These are phyloP conservation scores for Tremella mesenterica DNA, from an alignment of 768 basidiomycete species.

Conservation along the genomic window DNA sequence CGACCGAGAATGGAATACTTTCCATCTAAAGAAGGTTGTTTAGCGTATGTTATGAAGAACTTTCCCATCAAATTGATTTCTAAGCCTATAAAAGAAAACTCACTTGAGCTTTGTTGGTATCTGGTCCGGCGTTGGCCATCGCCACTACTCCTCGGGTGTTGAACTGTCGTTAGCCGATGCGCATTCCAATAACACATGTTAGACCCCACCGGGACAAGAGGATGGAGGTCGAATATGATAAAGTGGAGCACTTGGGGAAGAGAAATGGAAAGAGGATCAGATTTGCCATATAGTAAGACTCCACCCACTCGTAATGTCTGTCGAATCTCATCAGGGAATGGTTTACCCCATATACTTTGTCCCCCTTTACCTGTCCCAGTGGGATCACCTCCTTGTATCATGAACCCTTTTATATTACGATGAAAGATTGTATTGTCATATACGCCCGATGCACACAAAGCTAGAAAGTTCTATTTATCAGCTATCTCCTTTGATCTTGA, in stretches of 20 bases:
- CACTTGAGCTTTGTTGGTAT: constrained; percentile 63
- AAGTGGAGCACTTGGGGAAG: neutral
- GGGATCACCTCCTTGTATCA: constrained; percentile 59
- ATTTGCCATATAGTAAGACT: neutral
- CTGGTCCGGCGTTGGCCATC: constrained; percentile 68
- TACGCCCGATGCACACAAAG: constrained; percentile 78
- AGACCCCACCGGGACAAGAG: no score
- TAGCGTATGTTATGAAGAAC: constrained; percentile 64
- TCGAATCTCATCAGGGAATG: constrained; percentile 84
- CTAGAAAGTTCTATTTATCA: constrained; percentile 74
- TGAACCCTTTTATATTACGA: constrained; percentile 88
- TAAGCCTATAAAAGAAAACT: neutral
- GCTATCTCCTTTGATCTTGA: neutral
- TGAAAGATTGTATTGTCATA: constrained; percentile 83
- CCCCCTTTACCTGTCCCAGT: constrained; percentile 77
- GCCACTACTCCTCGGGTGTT: constrained; percentile 89
- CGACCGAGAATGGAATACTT: constrained; percentile 88
- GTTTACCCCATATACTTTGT: constrained; percentile 89
- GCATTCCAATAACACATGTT: neutral
- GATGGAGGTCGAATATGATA: no score
- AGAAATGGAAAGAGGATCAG: no score
- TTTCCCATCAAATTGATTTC: constrained; percentile 11
- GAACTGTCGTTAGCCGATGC: constrained; percentile 56
- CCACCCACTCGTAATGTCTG: constrained; percentile 76
- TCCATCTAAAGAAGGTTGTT: constrained; percentile 86